phyloP scores from a whole-genome alignment of 2,329 filamentous ascomycete genomes.

The Penicillium sp. region DNA sequence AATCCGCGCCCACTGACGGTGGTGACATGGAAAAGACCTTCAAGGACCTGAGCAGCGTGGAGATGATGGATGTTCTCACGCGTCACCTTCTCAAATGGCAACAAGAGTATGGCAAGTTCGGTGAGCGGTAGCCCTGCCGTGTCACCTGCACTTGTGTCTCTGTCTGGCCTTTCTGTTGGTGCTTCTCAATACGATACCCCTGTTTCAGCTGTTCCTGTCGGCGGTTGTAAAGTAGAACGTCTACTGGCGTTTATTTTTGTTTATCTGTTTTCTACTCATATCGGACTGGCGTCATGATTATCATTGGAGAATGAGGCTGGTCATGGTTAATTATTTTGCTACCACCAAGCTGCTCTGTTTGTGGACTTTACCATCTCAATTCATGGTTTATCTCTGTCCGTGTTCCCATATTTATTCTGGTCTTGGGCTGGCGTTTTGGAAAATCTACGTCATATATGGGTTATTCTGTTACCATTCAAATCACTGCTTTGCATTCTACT shows the following conservation, averaged over 20 bases:
- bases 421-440: slow-evolving; percentile 1
- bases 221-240: slow-evolving; percentile 23
- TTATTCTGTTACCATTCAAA: neutral
- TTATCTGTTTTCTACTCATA: slow-evolving; percentile 12
- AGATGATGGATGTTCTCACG: slow-evolving; percentile 89
- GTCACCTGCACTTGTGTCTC: slow-evolving; percentile 10
- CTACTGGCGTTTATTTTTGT: slow-evolving; percentile 6
- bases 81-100: slow-evolving; percentile 84
- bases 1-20: slow-evolving; percentile 29
- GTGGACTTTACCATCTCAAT: neutral
- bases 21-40: slow-evolving; percentile 58
- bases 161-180: slow-evolving; percentile 13
- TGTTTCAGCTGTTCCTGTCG: slow-evolving; percentile 11
- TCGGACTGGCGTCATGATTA: slow-evolving; percentile 18
- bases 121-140: slow-evolving; percentile 44
- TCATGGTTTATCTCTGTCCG: neutral
- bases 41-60: slow-evolving; percentile 72
- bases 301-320: slow-evolving; percentile 11
- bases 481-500: neutral
- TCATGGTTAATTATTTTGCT: slow-evolving; percentile 2
- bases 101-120: slow-evolving; percentile 63
- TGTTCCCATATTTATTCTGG: neutral
- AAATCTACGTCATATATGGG: slow-evolving; percentile 3
- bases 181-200: slow-evolving; percentile 26
- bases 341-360: neutral